Base-by-base conservation (phyloP, 768 basidiomycete genomes). In the Pleurotus ostreatus region DNA sequence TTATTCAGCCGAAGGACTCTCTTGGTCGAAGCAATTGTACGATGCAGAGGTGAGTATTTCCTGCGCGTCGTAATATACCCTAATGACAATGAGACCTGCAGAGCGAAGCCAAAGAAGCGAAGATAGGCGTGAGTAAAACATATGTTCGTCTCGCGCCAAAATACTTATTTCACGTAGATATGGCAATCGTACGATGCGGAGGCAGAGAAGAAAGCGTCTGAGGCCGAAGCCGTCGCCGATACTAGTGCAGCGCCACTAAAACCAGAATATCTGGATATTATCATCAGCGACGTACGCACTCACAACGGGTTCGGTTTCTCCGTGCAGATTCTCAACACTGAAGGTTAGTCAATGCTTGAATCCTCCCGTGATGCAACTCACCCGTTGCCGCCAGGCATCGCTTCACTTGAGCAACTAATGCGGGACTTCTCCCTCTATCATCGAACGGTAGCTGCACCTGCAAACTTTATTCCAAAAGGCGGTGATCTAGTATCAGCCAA, bases 401-500 rank as follows among this genome's bases (percentile, higher is more conserved):
- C 90, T 8, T 86, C 88, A 4, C 78, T 99, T 57, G 96, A 97
- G 65, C 88, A 91, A 67, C 78, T 99, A 58, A 98, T 98, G 96
- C 79, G 78, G 51, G 94, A 98, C 58, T 97, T 99, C 65, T 89
- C 92, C 5, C 65, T 89, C 37, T 85, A 95, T 69, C 93, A 98
- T 72, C 82, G 83, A 45, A 80, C 83, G 43, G 71, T 80, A 2
- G 67, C 78, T 18, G 68, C 80, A 15, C 78, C 89, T 3, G 62
- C 86, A n/a, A 82, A 80, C 49, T 95, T 94, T 64, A 75, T 77
- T 4, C 96, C 96, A 0, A 86, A 84, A 66, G 83, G 80, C 16
- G 94, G 94, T 6, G 94, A 98, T 56, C 77, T 98, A 23, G 92
- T 99, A 15, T 93, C 92, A 11, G 96, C 94, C 15, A 94, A 94